Evolutionary conservation across 2,329 filamentous ascomycete genomes (phyloP), one percentile per base, ranked within the genome.

Genomic region (Penicillium freii): DNA sequence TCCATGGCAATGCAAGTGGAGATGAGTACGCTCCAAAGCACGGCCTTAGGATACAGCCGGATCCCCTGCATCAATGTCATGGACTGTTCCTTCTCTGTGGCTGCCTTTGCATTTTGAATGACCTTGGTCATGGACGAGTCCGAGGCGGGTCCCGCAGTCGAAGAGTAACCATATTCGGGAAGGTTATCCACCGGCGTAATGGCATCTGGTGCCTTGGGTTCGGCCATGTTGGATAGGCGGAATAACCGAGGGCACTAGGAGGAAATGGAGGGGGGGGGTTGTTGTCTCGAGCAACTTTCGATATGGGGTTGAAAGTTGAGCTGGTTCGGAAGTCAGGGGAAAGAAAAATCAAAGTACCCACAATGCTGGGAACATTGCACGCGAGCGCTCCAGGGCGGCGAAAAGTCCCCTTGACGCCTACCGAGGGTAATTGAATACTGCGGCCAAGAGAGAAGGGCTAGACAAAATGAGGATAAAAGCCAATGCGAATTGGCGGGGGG

Each of bases 1-100:
- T 96, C 91, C 92, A 96, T 96, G 67, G 85, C 86, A 69, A 96
- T 94, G 71, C 89, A 92, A 0, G 90, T 93, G n/a, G 89, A 93
- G 73, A 96, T 92, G 58, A 95, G 79, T 50, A 96, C 69, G 66
- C 87, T 91, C 90, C 91, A 96, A 23, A 79, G 82, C 56, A 95
- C 87, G 23, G 92, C 92, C 78, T 95, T 93, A 57, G 91, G 91
- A 71, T 96, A 96, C 27, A 94, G 81, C 69, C 81, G 85, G 73
- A 96, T 81, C 61, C 90, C 91, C 77, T 96, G 85, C 71, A 83
- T 70, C 57, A 96, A 78, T 46, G 82, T 88, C 88, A 91, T 91
- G 15, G 78, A 81, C 65, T 85, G 87, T 58, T 79, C 77, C 64
- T 79, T 78, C 23, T 77, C 72, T 5, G 77, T 74, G 1, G 77